phyloP scores from a whole-genome alignment of 108 stramenopile genomes.

The Stephanodiscus minutulus region DNA sequence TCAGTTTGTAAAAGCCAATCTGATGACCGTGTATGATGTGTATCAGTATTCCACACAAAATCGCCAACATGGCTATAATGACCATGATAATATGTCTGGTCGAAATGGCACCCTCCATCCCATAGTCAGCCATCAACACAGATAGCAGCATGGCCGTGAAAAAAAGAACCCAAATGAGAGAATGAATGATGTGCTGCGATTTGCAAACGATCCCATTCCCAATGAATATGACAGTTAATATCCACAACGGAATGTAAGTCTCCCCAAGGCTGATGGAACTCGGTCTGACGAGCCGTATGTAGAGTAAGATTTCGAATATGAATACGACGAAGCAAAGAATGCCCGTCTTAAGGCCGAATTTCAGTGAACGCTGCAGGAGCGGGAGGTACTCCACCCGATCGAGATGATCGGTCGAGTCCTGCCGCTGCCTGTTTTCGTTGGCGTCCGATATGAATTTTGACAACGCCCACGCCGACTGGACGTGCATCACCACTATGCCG shows the following conservation, averaged over 20 bases:
- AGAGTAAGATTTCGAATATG: conserved; percentile 81
- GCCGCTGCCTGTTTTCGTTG: conserved; percentile 77
- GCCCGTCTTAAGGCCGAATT: conserved; percentile 89
- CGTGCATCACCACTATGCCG: conserved; percentile 70
- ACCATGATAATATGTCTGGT: conserved; percentile 64
- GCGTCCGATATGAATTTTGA: conserved; percentile 80
- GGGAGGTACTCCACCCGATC: conserved; percentile 87
- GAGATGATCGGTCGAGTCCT: conserved; percentile 81
- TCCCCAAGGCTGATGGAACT: conserved; percentile 50
- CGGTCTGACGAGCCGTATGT: conserved; percentile 50
- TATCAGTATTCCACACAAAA: conserved; percentile 67
- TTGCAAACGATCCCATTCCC: conserved; percentile 84
- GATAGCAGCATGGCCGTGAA: conserved; percentile 68
- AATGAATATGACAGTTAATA: conserved; percentile 68
- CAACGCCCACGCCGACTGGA: conserved; percentile 67
- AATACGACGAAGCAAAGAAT: conserved; percentile 74
- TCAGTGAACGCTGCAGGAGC: conserved; percentile 78
- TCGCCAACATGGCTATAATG: conserved; percentile 61
- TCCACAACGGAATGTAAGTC: conserved; percentile 73
- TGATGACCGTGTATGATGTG: conserved; percentile 88
- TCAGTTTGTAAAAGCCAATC: conserved; percentile 80
- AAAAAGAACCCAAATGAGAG: conserved; percentile 69
- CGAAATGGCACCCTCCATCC: conserved; percentile 38
- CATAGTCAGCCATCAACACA: conserved; percentile 71
- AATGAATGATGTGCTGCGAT: conserved; percentile 70